Base-by-base conservation (phyloP, 768 basidiomycete species). In the Holtermannia corniformis region DNA sequence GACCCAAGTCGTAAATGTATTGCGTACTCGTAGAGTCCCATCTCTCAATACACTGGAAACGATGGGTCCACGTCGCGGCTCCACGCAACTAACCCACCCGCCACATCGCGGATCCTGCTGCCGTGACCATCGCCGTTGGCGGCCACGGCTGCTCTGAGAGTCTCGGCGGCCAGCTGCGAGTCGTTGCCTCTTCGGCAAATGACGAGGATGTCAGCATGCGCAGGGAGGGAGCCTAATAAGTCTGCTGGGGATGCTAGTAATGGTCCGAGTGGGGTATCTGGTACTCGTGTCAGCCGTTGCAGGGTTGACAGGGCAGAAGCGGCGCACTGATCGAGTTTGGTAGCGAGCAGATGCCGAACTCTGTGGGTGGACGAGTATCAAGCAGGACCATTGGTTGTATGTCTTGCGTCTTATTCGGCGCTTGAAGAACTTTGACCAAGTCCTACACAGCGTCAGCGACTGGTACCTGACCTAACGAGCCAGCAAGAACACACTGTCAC, bases 151-250 rank as follows among this genome's bases (percentile, higher is more conserved):
- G 45, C 32, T 23, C 57, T 49, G 19, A 88, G 63, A 4, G 82
- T 81, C 28, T 81, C 76, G 0, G 82, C 90, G 25, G 91, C 93
- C 19, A 87, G 79, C 68, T 89, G 87, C 0, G 89, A 93, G 70
- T 96, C 93, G 64, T 96, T 97, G 3, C 93, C 92, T 20, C 89
- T 76, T 25, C 88, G 79, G 72, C 92, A 97, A 23, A 95, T 72
- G 16, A 95, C 74, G 55, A 82, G 82, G 4, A 75, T 75, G 2
- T 70, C 59, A 16, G n/a, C n/a, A n/a, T 67, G 44, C 7, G 75
- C 69, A n/a, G 27, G 22, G 19, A 52, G 41, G 5, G 51, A 12
- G 5, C 24, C 37, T 1, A 47, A 57, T 0, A 88, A 90, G 50
- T 82, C 74, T 2, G 79, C n/a, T n/a, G n/a, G n/a, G n/a, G n/a